Base-by-base conservation (phyloP, 805 yeast genomes). In the Monosporozyma unispora region DNA sequence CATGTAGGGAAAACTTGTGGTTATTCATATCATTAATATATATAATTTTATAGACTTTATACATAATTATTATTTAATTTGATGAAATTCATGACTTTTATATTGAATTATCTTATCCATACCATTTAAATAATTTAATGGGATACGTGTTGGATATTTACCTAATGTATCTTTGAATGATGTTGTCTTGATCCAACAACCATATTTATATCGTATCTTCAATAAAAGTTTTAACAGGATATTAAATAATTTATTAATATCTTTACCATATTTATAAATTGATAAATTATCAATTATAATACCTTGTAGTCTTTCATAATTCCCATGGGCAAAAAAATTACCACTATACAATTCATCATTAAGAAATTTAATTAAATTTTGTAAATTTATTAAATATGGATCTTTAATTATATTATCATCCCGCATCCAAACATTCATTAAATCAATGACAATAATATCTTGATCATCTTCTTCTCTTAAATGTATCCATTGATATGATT, bases 1-100 rank as follows among this genome's bases (percentile, higher is more conserved):
- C 97, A 90, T 66, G 78, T 90, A 44, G 93, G 64, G 3, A 60
- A 57, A 54, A 49, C 50, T 14, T 66, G 66, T 50, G 70, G 67
- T 19, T 64, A 62, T 46, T 40, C 46, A n/a, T 64, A 61, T 46
- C 64, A 64, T 46, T 46, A 41, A 45, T 7, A 3, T 6, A 23
- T 27, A 4, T 18, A 22, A 28, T 7, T 22, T 19, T 21, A 41
- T 41, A 22, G 9, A n/a, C 4, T 5, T 18, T 9, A 41, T 41
- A 25, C n/a, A 41, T 23, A 8, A 21, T 21, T 41, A n/a, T 40
- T 29, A 43, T n/a, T 28, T 43, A 31, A n/a, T 25, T 25, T 31
- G 16, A 29, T 12, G 21, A 19, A 25, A 19, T 19, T 48, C 18
- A 7, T 49, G 57, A 4, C 61, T 58, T 37, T 62, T 65, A 45